Conservation (phyloP, 192 early-diverging fungal genomes). For the Cetraspora pellucida region DNA sequence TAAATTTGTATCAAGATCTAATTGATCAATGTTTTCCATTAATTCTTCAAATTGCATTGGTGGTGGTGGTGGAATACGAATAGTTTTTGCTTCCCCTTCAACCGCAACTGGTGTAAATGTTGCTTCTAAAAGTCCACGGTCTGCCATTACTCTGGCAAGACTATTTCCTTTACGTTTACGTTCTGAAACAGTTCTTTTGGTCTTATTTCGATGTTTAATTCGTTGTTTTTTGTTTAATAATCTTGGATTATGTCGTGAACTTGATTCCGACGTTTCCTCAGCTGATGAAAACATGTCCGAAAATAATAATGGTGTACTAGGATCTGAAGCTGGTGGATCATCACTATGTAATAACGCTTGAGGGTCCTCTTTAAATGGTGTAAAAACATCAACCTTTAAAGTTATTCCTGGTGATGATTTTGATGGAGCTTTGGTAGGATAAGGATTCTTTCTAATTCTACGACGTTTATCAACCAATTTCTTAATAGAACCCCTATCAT, state of each 20-base stretch:
- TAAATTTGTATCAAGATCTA: conserved; percentile 5
- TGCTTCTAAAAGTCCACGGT: conserved; percentile 9
- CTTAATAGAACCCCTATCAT: neutral
- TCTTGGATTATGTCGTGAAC: neutral
- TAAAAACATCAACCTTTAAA: neutral
- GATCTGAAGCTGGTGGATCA: neutral
- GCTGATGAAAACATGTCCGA: neutral
- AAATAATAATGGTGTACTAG: neutral
- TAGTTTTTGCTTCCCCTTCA: neutral
- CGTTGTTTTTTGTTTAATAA: neutral
- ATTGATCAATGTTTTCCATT: neutral
- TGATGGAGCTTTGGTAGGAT: conserved; percentile 4
- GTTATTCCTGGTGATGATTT: conserved; percentile 13
- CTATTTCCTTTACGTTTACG: conserved; percentile 10
- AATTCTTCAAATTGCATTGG: conserved; percentile 14
- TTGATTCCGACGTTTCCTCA: neutral
- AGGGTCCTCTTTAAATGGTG: neutral
- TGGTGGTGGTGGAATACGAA: neutral
- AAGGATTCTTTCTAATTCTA: conserved; percentile 25
- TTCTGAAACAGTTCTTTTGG: neutral
- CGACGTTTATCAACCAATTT: neutral
- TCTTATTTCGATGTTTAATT: neutral
- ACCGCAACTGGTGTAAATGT: neutral
- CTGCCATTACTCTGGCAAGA: conserved; percentile 25
- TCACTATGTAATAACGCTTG: neutral